Conservation (phyloP, 2,329 filamentous ascomycete species). For the Lanzia echinophila region DNA sequence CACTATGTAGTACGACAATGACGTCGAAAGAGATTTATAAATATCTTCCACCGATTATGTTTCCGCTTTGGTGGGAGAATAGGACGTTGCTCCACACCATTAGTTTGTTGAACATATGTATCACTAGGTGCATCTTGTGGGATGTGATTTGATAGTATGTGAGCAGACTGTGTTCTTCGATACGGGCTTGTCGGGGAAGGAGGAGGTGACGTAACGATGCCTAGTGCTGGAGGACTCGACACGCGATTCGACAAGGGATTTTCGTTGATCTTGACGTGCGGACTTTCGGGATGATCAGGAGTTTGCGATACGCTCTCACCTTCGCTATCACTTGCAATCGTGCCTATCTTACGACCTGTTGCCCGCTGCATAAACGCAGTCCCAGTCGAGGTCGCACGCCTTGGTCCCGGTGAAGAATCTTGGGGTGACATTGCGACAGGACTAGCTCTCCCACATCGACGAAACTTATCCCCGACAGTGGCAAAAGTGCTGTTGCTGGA, state of each 20-base stretch:
- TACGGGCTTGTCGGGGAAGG: constrained; percentile 18
- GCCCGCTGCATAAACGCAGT: constrained; percentile 39
- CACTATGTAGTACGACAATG: constrained; percentile 1
- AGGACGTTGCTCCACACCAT: constrained; percentile 5
- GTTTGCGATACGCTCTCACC: constrained; percentile 16
- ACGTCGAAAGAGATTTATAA: constrained; percentile 25
- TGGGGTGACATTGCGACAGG: constrained; percentile 11
- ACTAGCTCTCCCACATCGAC: constrained; percentile 17
- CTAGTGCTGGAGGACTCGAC: constrained; percentile 18
- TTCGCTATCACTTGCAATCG: constrained; percentile 24
- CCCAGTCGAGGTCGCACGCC: constrained; percentile 40
- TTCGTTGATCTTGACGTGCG: neutral
- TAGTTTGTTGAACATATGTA: neutral
- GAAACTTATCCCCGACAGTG: constrained; percentile 18
- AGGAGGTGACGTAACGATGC: constrained; percentile 11
- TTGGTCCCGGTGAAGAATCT: constrained; percentile 27
- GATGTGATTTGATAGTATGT: constrained; percentile 15
- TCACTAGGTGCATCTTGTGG: neutral
- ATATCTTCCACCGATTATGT: constrained; percentile 22
- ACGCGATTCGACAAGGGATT: constrained; percentile 6
- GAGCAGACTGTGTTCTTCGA: constrained; percentile 21
- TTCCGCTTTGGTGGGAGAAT: constrained; percentile 14
- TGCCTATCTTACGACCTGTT: constrained; percentile 22
- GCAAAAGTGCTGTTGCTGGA: constrained; percentile 15
- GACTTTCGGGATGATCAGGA: constrained; percentile 4